Conservation (phyloP, 1,284 basidiomycete species). For the Papiliotrema laurentii region DNA sequence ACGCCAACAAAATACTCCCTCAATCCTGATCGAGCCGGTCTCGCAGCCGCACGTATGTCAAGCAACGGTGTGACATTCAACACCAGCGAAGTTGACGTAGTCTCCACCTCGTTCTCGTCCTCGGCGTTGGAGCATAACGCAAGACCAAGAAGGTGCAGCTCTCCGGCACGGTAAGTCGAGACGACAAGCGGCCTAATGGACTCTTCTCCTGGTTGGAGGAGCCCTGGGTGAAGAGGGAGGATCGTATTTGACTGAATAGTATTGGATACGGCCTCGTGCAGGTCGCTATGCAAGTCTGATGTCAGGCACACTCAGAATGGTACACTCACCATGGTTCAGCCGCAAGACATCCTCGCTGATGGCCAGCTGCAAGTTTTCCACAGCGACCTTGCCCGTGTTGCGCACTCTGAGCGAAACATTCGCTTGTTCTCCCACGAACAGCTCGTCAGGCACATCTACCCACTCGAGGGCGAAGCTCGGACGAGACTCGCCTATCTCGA, state of each 20-base stretch:
- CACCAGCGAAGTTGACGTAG: slow-evolving; percentile 11
- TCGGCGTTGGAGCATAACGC: slow-evolving; percentile 18
- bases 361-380: slow-evolving; percentile 35
- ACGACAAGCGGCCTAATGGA: slow-evolving; percentile 22
- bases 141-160: slow-evolving; percentile 24
- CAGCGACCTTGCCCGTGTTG: slow-evolving; percentile 34
- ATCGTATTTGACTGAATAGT: slow-evolving; percentile 14
- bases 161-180: slow-evolving; percentile 12
- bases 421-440: slow-evolving; percentile 41
- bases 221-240: slow-evolving; percentile 10
- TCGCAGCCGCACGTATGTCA: slow-evolving; percentile 2
- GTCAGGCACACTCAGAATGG: slow-evolving; percentile 1
- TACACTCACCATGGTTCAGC: slow-evolving; percentile 6
- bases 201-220: slow-evolving; percentile 21
- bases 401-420: slow-evolving; percentile 22
- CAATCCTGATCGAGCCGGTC: not conserved
- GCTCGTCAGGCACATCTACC: slow-evolving; percentile 17
- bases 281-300: slow-evolving; percentile 19
- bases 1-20: slow-evolving; percentile 1
- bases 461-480: slow-evolving; percentile 38
- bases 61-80: slow-evolving; percentile 20
- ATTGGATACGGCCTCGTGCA: slow-evolving; percentile 21
- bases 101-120: slow-evolving; percentile 10
- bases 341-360: slow-evolving; percentile 20
- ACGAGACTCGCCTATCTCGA: slow-evolving; percentile 36